Evolutionary conservation across 805 yeast genomes (phyloP).

Genomic region (Kodamaea leandrae): DNA sequence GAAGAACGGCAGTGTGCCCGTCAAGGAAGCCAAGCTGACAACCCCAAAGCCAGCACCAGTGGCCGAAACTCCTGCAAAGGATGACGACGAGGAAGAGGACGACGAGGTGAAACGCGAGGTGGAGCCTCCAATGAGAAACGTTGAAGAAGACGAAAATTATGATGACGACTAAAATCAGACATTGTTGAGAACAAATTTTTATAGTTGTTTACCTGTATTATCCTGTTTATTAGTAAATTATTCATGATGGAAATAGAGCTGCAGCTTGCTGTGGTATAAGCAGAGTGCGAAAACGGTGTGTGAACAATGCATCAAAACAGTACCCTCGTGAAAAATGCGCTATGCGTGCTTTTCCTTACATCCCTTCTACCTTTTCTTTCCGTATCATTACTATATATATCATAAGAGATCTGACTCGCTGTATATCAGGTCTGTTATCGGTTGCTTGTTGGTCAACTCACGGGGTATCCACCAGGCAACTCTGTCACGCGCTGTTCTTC

Average conservation of each 20-base stretch:
- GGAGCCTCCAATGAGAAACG: constrained; percentile 45
- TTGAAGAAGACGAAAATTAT: constrained; percentile 46
- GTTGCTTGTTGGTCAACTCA: not conserved
- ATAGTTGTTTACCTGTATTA: constrained; percentile 10
- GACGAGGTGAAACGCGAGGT: constrained; percentile 26
- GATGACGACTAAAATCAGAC: constrained; percentile 34
- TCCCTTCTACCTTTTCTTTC: no score
- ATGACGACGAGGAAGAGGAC: constrained; percentile 31
- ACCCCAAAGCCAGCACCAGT: constrained; percentile 8
- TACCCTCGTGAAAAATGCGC: no score
- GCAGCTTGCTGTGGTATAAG: no score
- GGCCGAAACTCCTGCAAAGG: no score
- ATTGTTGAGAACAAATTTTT: constrained; percentile 2
- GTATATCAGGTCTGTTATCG: no score
- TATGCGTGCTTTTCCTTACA: no score
- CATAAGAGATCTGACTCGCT: no score
- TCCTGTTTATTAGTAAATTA: constrained; percentile 7
- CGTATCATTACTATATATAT: no score
- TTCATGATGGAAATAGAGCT: no score
- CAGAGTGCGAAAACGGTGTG: no score
- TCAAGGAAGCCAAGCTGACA: not conserved
- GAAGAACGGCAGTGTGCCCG: constrained; percentile 8
- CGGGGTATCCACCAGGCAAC: constrained; percentile 7
- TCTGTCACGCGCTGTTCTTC: not conserved
- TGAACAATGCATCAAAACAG: no score